phyloP scores from a whole-genome alignment of 805 yeast species.

The Torulaspora indica region DNA sequence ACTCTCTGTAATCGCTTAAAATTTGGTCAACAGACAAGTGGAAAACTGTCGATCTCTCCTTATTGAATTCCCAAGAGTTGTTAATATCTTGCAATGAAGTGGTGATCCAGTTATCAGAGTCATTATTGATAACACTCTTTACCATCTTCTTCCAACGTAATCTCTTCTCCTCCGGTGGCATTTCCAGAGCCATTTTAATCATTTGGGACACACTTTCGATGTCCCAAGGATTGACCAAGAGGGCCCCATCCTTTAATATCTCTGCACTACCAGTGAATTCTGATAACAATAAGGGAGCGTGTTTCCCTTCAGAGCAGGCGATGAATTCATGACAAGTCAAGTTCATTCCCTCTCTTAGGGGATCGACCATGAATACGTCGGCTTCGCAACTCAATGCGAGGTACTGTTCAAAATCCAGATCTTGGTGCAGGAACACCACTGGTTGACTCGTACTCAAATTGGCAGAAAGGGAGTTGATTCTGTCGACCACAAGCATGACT shows the following conservation, averaged over 20 bases:
- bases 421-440: constrained; percentile 82
- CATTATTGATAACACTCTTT: constrained; percentile 57
- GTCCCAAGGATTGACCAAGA: constrained; percentile 91
- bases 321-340: constrained; percentile 93
- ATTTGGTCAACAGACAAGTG: constrained; percentile 34
- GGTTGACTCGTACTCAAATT: constrained; percentile 75
- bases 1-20: constrained; percentile 27
- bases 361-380: constrained; percentile 78
- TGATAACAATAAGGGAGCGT: constrained; percentile 78
- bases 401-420: constrained; percentile 84
- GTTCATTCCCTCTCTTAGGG: constrained; percentile 95
- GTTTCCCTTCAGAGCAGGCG: constrained; percentile 62
- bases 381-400: constrained; percentile 83
- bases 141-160: constrained; percentile 59
- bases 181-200: constrained; percentile 59
- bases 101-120: constrained; percentile 70
- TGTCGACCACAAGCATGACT: constrained; percentile 68
- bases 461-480: constrained; percentile 74
- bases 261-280: constrained; percentile 95
- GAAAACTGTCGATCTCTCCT: constrained; percentile 37
- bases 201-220: constrained; percentile 57
- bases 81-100: constrained; percentile 51
- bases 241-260: constrained; percentile 63
- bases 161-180: constrained; percentile 55
- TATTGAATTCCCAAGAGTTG: constrained; percentile 48